phyloP scores from a whole-genome alignment of 805 yeast genomes.

The Pichia nanzhaoensis region DNA sequence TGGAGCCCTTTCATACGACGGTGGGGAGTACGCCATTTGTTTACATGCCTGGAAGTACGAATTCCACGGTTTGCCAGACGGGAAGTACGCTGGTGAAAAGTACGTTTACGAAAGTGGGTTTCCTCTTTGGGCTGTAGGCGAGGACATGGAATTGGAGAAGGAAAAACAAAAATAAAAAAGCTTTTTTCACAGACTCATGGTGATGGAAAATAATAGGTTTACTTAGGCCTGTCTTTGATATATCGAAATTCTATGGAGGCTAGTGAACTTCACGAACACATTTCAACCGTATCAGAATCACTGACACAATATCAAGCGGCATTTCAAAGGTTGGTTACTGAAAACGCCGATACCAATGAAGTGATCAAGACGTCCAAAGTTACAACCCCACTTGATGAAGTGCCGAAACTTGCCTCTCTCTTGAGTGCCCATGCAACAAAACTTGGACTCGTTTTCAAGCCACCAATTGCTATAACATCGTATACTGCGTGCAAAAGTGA shows the following conservation, averaged over 20 bases:
- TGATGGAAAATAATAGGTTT: too few species aligned
- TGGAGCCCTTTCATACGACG: conserved; percentile 20
- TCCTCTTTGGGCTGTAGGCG: conserved; percentile 1
- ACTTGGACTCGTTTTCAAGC: conserved; percentile 62
- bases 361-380: conserved; percentile 21
- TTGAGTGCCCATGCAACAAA: conserved; percentile 74
- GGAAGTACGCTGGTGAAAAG: conserved; percentile 2
- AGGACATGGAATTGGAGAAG: not conserved
- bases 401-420: conserved; percentile 51
- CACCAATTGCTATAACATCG: conserved; percentile 40
- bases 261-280: not conserved
- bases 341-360: too few species aligned
- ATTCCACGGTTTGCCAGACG: not conserved
- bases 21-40: conserved; percentile 28
- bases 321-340: too few species aligned
- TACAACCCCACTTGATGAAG: conserved; percentile 45
- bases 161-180: not conserved
- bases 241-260: too few species aligned
- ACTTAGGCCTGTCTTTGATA: too few species aligned
- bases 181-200: too few species aligned
- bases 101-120: not conserved
- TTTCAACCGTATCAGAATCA: not conserved
- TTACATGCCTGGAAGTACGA: conserved; percentile 39
- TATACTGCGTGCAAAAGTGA: conserved; percentile 42
- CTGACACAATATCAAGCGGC: too few species aligned